phyloP scores from a whole-genome alignment of 2,329 filamentous ascomycete species.

The Pyricularia sp. region DNA sequence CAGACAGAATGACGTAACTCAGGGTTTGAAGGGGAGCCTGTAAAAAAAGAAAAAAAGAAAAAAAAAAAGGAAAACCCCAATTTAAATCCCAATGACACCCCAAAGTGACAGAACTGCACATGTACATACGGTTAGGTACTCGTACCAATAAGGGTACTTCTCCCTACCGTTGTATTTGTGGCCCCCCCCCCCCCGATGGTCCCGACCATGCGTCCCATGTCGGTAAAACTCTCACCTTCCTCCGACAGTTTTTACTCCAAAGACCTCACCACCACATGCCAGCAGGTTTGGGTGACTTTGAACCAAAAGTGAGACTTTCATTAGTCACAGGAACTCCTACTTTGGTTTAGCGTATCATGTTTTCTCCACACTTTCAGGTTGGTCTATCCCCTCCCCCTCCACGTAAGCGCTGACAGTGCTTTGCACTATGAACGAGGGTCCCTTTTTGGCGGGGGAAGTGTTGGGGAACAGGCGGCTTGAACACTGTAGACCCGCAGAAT shows the following conservation, averaged over 20 bases:
- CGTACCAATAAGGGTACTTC: too few relatives aligned
- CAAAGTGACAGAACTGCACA: neutral
- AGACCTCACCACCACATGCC: neutral
- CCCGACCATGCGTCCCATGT: neutral
- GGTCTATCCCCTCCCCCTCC: neutral
- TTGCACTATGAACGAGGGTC: neutral
- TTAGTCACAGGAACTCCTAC: neutral
- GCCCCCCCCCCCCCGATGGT: too few relatives aligned
- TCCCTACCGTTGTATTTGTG: too few relatives aligned
- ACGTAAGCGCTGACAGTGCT: neutral
- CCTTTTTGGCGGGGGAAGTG: neutral
- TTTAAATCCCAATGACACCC: neutral
- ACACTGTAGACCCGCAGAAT: neutral
- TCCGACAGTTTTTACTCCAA: neutral
- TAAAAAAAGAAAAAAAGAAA: neutral
- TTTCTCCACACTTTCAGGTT: neutral
- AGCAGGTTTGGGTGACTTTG: neutral
- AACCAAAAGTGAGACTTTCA: neutral
- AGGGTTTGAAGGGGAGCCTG: neutral
- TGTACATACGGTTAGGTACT: neutral
- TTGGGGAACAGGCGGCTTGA: neutral
- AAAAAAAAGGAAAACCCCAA: neutral
- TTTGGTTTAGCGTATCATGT: neutral
- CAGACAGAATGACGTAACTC: too few relatives aligned
- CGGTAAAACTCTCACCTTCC: neutral